These are phyloP conservation scores for Tylopilus balloui DNA, from an alignment of 768 basidiomycete species.

Conservation along the genomic window DNA sequence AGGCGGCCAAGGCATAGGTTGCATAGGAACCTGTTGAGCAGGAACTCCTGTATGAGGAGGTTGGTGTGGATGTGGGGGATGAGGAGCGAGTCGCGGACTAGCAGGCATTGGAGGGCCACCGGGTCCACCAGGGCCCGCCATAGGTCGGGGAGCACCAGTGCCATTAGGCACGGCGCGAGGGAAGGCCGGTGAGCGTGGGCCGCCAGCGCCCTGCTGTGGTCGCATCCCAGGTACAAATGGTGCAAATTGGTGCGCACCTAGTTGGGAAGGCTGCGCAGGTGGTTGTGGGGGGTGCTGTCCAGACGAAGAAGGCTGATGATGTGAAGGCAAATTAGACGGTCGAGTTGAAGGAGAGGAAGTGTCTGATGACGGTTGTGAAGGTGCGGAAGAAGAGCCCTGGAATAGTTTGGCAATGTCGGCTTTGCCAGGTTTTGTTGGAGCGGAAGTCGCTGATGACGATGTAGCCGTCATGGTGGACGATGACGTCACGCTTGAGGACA, in stretches of 20 bases:
- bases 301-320: slow-evolving; percentile 37
- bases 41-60: slow-evolving; percentile 53
- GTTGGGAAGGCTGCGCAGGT: slow-evolving; percentile 36
- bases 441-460: slow-evolving; percentile 33
- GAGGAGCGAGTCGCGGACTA: slow-evolving; percentile 65
- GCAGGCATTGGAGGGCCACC: slow-evolving; percentile 48
- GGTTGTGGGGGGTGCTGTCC: slow-evolving; percentile 37
- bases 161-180: slow-evolving; percentile 62
- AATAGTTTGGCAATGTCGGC: slow-evolving; percentile 42
- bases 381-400: slow-evolving; percentile 32
- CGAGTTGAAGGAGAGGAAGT: slow-evolving; percentile 56
- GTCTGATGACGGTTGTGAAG: slow-evolving; percentile 50
- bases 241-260: slow-evolving; percentile 42
- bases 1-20: slow-evolving; percentile 37
- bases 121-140: slow-evolving; percentile 46
- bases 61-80: slow-evolving; percentile 42
- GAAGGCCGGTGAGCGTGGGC: slow-evolving; percentile 66
- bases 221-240: slow-evolving; percentile 50
- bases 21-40: slow-evolving; percentile 39
- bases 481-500: slow-evolving; percentile 26
- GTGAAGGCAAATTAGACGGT: slow-evolving; percentile 48
- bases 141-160: slow-evolving; percentile 45
- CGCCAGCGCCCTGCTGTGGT: slow-evolving; percentile 42
- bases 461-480: slow-evolving; percentile 32
- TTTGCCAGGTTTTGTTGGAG: slow-evolving; percentile 33